These are phyloP conservation scores for Salix caprea DNA, from an alignment of 345 rosid species.

Conservation along the genomic window DNA sequence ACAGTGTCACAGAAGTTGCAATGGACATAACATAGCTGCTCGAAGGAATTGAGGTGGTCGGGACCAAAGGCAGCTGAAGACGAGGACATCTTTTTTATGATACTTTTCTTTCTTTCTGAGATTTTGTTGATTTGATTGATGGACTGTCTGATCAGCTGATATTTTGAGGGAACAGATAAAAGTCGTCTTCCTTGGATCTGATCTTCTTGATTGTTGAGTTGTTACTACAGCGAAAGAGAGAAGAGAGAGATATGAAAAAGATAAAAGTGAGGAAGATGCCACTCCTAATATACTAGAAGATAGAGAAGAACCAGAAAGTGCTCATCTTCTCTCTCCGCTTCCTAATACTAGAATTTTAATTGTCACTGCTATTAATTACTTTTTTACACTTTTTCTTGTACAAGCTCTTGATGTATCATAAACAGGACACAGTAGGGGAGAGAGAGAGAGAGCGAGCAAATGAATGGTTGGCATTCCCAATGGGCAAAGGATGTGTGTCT, in stretches of 20 bases:
- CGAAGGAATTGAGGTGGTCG: conserved; percentile 88
- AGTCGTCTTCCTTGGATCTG: conserved; percentile 51
- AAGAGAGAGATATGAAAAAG: conserved; percentile 3
- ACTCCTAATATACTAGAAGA: conserved; percentile 20
- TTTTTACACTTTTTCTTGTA: conserved; percentile 8
- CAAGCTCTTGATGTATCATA: conserved; percentile 11
- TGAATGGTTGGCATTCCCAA: conserved; percentile 27
- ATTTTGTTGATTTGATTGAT: conserved; percentile 65
- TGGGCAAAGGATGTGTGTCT: conserved; percentile 3
- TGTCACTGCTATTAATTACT: neutral
- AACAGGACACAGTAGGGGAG: conserved; percentile 9
- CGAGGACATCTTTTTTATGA: conserved; percentile 50
- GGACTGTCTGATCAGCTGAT: conserved; percentile 62
- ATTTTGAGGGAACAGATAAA: conserved; percentile 40
- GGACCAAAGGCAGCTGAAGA: conserved; percentile 73
- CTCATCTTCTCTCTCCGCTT: neutral
- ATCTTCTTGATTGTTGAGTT: conserved; percentile 62
- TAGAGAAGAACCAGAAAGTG: conserved; percentile 16
- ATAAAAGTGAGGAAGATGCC: neutral
- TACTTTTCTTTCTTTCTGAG: conserved; percentile 8
- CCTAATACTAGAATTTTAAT: neutral
- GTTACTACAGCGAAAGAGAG: conserved; percentile 6
- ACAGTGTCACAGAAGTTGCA: conserved; percentile 91
- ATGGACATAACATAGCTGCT: conserved; percentile 96
- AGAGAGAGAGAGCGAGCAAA: neutral